These are phyloP conservation scores for Puccinia brachypodii DNA, from an alignment of 1,284 basidiomycete species.

Conservation along the genomic window DNA sequence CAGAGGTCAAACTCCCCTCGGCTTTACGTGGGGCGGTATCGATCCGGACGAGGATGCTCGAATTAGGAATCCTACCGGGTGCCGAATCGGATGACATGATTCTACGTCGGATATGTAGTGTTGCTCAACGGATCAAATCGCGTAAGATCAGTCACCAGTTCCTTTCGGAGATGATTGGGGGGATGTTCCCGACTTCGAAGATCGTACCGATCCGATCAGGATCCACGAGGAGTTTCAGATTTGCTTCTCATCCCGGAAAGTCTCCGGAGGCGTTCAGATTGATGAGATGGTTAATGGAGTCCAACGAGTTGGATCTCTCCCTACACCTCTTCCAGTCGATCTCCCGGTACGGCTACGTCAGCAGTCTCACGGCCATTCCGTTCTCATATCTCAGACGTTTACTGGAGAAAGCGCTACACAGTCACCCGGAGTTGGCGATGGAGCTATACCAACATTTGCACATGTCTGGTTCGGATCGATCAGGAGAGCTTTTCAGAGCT, in stretches of 20 bases:
- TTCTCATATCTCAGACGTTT: constrained; percentile 17
- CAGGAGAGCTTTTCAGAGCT: constrained; percentile 22
- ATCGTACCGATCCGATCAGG: constrained; percentile 28
- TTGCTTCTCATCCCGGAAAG: constrained; percentile 44
- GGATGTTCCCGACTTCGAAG: constrained; percentile 37
- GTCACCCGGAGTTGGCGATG: constrained; percentile 36
- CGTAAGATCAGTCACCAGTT: constrained; percentile 13
- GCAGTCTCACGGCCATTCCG: constrained; percentile 30
- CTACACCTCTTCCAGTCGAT: constrained; percentile 43
- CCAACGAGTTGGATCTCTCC: constrained; percentile 35
- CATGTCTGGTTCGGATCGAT: constrained; percentile 32
- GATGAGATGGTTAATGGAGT: constrained; percentile 35
- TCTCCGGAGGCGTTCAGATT: constrained; percentile 45
- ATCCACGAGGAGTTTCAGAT: constrained; percentile 5
- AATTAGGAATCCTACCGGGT: constrained; percentile 20
- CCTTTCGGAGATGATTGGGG: background rate
- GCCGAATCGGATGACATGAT: constrained; percentile 36
- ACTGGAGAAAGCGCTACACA: constrained; percentile 13
- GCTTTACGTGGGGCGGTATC: constrained; percentile 19
- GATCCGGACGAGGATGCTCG: constrained; percentile 28
- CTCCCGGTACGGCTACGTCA: constrained; percentile 39
- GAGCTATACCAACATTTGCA: constrained; percentile 45
- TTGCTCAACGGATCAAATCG: constrained; percentile 24
- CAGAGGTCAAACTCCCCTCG: background rate
- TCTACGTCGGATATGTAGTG: constrained; percentile 7